Evolutionary conservation across 2,329 filamentous ascomycete genomes (phyloP).

Genomic region (Nemania sp.): DNA sequence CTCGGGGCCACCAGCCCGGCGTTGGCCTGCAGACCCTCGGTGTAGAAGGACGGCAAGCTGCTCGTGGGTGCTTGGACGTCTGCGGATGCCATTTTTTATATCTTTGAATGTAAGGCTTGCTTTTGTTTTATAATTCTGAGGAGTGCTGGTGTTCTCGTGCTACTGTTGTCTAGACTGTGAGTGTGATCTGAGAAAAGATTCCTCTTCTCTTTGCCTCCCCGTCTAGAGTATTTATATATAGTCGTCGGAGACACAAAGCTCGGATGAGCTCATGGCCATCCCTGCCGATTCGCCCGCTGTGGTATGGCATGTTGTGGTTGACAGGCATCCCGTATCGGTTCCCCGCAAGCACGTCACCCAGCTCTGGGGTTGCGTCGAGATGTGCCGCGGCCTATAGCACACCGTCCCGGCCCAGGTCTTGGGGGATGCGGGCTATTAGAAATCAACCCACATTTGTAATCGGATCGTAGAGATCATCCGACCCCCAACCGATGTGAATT

Average conservation of each 20-base stretch:
- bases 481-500: not conserved
- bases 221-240: conserved; percentile 25
- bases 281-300: conserved; percentile 21
- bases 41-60: conserved; percentile 39
- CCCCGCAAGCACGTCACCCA: conserved; percentile 50
- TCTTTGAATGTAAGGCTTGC: no score
- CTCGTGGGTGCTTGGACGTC: conserved; percentile 44
- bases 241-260: not conserved
- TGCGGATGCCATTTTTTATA: conserved; percentile 46
- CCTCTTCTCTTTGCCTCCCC: not conserved
- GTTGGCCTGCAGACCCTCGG: conserved; percentile 31
- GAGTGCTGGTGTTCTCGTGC: not conserved
- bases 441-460: conserved; percentile 43
- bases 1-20: conserved; percentile 32
- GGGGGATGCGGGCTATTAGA: conserved; percentile 37
- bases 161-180: not conserved
- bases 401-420: conserved; percentile 18
- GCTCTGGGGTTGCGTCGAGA: conserved; percentile 42
- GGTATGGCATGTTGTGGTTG: not conserved
- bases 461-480: conserved; percentile 27
- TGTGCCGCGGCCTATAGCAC: conserved; percentile 29
- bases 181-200: conserved; percentile 11
- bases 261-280: conserved; percentile 28
- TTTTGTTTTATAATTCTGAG: not conserved
- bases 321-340: conserved; percentile 31